Evolutionary conservation across 441 rosid species (phyloP), one percentile per base, ranked within the genome.

Genomic region (Gossypium schwendimanii): DNA sequence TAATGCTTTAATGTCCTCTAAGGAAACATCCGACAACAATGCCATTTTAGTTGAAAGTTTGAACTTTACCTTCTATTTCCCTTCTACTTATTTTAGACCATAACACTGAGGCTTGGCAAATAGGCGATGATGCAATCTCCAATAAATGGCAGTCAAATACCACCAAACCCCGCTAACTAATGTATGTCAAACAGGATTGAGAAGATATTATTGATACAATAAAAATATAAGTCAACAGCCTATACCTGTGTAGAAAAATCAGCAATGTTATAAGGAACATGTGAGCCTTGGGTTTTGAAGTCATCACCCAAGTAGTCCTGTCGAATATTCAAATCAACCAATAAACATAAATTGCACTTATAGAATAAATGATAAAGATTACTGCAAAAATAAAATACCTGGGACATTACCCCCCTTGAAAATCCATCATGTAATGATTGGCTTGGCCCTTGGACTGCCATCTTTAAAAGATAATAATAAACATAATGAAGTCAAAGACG

Each of bases 241-340:
- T 49, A 6, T 75, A 91, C 98, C 97, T 96, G 99, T 44, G 97
- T 88, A n/a, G 97, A 84, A 79, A 91, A 91, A 71, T 96, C 98
- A 41, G 91, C 77, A 80, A 90, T 87, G 75, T 89, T 90, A 74
- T 91, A 96, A 59, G 97, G 94, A 80, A 81, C 96, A 82, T 90
- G 96, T 47, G 99, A 96, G 73, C 98, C 99, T 81, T 96, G 99
- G 79, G 98, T 96, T 84, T 96, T 93, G 77, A 96, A 84, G 85
- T 96, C 98, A 81, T 96, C 97, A 69, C 90, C 89, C 85, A 91
- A 84, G 85, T 89, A 93, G 67, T 96, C 98, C 99, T 93, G 82
- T 66, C 45, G 21, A 52, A 67, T 28, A 49, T 1, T 14, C 12
- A 6, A 53, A 26, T 26, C 31, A 73, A 73, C 10, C 72, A 78